Conservation (phyloP, 2,329 filamentous ascomycete genomes). For the Acarospora socialis region DNA sequence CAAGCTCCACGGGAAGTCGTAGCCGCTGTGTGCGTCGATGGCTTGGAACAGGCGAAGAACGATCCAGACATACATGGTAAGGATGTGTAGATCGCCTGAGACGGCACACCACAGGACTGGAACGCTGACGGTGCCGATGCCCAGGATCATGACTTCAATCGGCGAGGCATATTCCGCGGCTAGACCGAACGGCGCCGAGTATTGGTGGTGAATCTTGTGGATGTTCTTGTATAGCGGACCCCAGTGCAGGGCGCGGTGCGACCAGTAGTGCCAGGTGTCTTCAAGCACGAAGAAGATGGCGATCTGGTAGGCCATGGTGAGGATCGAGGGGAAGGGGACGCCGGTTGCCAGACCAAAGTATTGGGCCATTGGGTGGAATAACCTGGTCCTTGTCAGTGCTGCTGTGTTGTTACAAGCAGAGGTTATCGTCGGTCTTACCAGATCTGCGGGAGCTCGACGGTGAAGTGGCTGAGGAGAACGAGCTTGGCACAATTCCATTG, state of each 20-base stretch:
- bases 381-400: constrained; percentile 26
- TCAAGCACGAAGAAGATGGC: constrained; percentile 89
- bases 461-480: constrained; percentile 90
- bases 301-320: constrained; percentile 84
- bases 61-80: constrained; percentile 99
- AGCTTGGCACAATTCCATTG: constrained; percentile 90
- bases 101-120: constrained; percentile 74
- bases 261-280: constrained; percentile 98
- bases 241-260: constrained; percentile 84
- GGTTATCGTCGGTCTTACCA: too few relatives aligned
- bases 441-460: constrained; percentile 94
- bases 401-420: too few relatives aligned
- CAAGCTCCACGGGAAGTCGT: constrained; percentile 96
- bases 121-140: constrained; percentile 66
- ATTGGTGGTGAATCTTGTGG: constrained; percentile 98
- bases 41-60: constrained; percentile 86
- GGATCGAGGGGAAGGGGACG: constrained; percentile 70
- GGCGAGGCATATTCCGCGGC: constrained; percentile 96
- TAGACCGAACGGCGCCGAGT: constrained; percentile 91
- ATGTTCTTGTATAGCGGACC: constrained; percentile 90
- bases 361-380: constrained; percentile 94
- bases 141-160: constrained; percentile 91
- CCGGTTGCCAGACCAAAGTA: constrained; percentile 78
- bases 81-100: constrained; percentile 77
- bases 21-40: constrained; percentile 93